Evolutionary conservation across 148 eudicot genomes (phyloP).

Genomic region (Rhododendron molle): DNA sequence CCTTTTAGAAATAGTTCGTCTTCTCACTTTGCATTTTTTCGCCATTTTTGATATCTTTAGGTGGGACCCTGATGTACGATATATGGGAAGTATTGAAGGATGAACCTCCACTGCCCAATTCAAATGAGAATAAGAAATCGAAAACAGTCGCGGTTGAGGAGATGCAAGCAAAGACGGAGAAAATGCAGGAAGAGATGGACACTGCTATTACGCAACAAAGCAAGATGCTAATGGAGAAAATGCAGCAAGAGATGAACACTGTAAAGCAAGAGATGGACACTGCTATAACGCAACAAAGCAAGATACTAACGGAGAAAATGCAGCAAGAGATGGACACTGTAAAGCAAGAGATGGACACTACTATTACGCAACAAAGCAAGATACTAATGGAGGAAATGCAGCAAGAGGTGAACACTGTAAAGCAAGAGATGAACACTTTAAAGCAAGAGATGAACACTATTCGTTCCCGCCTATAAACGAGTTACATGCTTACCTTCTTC

Average conservation of each 20-base stretch:
- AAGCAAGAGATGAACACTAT: conserved; percentile 22
- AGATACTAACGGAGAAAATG: too few relatives aligned
- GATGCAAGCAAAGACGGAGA: conserved; percentile 35
- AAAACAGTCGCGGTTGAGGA: conserved; percentile 22
- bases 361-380: conserved; percentile 15
- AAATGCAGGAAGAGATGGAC: conserved; percentile 21
- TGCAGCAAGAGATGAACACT: too few relatives aligned
- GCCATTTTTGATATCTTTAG: conserved; percentile 10
- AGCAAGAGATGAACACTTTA: too few relatives aligned
- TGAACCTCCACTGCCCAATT: neutral
- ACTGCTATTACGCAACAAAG: too few relatives aligned
- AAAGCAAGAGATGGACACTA: neutral
- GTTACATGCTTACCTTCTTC: neutral
- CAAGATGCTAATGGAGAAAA: too few relatives aligned
- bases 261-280: too few relatives aligned
- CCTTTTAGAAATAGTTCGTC: neutral
- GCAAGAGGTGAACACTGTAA: too few relatives aligned
- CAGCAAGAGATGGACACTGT: neutral
- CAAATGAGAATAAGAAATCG: conserved; percentile 15
- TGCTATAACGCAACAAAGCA: too few relatives aligned
- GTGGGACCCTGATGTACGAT: conserved; percentile 27
- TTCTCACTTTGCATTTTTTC: neutral
- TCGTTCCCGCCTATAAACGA: conserved; percentile 37
- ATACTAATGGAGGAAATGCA: neutral
- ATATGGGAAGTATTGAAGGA: conserved; percentile 30